These are phyloP conservation scores for Penicillium riverlandense DNA, from an alignment of 495 filamentous ascomycete genomes.

Conservation along the genomic window DNA sequence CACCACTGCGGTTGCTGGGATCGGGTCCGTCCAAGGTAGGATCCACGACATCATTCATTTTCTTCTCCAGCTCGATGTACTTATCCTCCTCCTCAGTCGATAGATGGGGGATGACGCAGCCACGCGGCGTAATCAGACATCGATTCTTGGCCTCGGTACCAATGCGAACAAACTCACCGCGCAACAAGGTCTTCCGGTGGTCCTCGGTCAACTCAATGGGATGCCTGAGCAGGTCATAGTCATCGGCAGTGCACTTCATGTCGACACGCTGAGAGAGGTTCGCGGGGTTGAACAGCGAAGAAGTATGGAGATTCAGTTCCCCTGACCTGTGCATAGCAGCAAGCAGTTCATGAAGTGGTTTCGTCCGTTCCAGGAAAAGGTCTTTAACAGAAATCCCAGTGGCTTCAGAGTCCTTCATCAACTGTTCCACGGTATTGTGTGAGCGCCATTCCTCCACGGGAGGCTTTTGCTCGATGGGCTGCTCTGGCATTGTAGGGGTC, in stretches of 20 bases:
- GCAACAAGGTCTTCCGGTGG: conserved; percentile 31
- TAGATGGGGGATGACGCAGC: conserved; percentile 70
- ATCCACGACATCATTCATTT: conserved; percentile 31
- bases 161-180: conserved; percentile 34
- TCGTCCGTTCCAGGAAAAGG: conserved; percentile 32
- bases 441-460: conserved; percentile 30
- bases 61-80: conserved; percentile 67
- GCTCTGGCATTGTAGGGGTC: conserved; percentile 23
- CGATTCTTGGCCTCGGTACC: conserved; percentile 33
- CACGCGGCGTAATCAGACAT: conserved; percentile 69
- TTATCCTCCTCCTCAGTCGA: conserved; percentile 67
- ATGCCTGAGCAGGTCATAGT: conserved; percentile 31
- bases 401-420: conserved; percentile 33
- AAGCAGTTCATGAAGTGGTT: conserved; percentile 37
- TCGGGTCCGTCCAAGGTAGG: conserved; percentile 30
- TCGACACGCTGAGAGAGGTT: conserved; percentile 44
- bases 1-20: conserved; percentile 32
- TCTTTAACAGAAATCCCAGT: conserved; percentile 30
- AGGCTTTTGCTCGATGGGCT: conserved; percentile 20
- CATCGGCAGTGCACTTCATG: conserved; percentile 39
- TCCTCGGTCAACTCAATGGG: conserved; percentile 35
- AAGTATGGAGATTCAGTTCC: conserved; percentile 38
- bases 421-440: conserved; percentile 36
- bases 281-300: conserved; percentile 50
- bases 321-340: conserved; percentile 43